Base-by-base conservation (phyloP, 768 basidiomycete species). In the Mycena metata region DNA sequence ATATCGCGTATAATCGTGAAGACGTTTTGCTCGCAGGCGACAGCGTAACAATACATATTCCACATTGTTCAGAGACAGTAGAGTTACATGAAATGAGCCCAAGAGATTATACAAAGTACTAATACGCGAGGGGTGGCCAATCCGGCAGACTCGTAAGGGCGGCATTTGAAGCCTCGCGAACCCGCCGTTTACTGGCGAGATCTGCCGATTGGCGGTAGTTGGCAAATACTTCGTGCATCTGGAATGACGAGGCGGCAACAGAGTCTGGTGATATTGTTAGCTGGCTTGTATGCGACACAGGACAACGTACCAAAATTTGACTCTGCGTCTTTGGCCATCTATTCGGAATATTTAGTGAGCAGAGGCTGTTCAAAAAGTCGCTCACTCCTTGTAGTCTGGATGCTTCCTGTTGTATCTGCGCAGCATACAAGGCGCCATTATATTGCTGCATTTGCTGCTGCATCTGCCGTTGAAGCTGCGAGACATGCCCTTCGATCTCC, bases 131-230 rank as follows among this genome's bases (percentile, higher is more conserved):
- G 12, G 84, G 79, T 0, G 93, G 93, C 89, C 90, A 95, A 66
- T 91, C 91, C 2, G 93, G 93, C n/a, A 94, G 78, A 46, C 84
- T 84, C 45, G 83, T 83, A 51, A 95, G 76, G 8, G 93, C 91
- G 15, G 92, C 91, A 73, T 95, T 95, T 56, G 89, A 90, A 4
- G 90, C 88, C 76, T 95, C 92, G 36, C 91, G 87, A 12, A 95
- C 93, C 24, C 92, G 88, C 23, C 83, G 83, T 76, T 93, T 94
- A 74, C 91, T 91, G 8, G 91, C 87, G 30, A 82, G 60, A 76
- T 95, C 93, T 3, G 84, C 83, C 9, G 93, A 94, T 52, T 92
- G 91, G 33, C 92, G 87, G 74, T 95, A 95, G 10, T 90, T 90
- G 21, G 82, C 71, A 71, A 86, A 89, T 21, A 92, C 91, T 74